Percentiles rank a stretch among this genome's conserved stretches.
phyloP scores from a whole-genome alignment of 2,329 filamentous ascomycete species.

The Cercospora sp. region DNA sequence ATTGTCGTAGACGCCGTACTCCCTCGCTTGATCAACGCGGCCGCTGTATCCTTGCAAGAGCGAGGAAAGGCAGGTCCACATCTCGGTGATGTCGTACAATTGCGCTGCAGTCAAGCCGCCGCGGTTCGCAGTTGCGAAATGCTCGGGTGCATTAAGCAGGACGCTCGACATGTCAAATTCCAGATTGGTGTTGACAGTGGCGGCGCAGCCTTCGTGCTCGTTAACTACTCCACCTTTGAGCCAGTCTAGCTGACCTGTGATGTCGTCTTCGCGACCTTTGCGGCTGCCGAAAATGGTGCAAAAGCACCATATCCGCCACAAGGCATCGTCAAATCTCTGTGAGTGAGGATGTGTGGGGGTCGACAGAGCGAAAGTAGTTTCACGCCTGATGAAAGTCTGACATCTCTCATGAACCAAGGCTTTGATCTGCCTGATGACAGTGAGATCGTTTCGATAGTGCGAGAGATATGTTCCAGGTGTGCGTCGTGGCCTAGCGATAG shows the following conservation, averaged over 20 bases:
- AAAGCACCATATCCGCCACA: conserved; percentile 68
- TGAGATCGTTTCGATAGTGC: conserved; percentile 55
- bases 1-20: conserved; percentile 57
- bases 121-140: conserved; percentile 60
- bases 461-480: conserved; percentile 55
- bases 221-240: conserved; percentile 58
- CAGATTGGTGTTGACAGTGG: conserved; percentile 50
- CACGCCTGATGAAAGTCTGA: conserved; percentile 57
- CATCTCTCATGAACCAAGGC: conserved; percentile 58
- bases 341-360: conserved; percentile 48
- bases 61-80: conserved; percentile 62
- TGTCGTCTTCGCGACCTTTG: conserved; percentile 60
- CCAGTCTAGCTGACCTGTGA: conserved; percentile 64
- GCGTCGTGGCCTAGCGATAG: conserved; percentile 50
- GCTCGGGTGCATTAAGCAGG: conserved; percentile 57
- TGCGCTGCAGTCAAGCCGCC: conserved; percentile 57
- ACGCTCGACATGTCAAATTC: conserved; percentile 55
- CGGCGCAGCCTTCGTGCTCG: conserved; percentile 48
- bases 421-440: conserved; percentile 57
- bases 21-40: conserved; percentile 55
- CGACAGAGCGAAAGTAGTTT: conserved; percentile 57
- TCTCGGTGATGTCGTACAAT: conserved; percentile 64
- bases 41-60: conserved; percentile 59
- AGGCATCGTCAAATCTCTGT: conserved; percentile 59
- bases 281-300: conserved; percentile 63